Conservation (phyloP, 2,329 filamentous ascomycete species). For the Colletotrichum orbiculare region DNA sequence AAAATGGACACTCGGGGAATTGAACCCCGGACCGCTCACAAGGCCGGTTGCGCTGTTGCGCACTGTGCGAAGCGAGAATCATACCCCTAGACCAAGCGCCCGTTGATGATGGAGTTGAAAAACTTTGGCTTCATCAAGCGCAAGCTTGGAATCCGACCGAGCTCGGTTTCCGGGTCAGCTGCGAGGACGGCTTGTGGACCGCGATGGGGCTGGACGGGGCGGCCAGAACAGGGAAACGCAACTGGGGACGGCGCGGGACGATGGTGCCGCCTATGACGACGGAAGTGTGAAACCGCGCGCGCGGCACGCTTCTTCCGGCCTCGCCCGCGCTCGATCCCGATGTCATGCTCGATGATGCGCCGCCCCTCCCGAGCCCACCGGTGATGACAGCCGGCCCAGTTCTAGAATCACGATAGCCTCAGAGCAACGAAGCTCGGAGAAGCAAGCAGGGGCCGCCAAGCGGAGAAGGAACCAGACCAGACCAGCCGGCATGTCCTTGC, state of each 20-base stretch:
- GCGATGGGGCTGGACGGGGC: constrained; percentile 6
- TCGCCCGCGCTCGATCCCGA: constrained; percentile 3
- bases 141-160: rapidly evolving
- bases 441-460: neutral
- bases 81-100: constrained; percentile 37
- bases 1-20: constrained; percentile 34
- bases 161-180: neutral
- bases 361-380: constrained; percentile 8
- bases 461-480: neutral
- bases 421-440: constrained; percentile 14
- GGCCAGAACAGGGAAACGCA: constrained; percentile 3
- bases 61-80: constrained; percentile 34
- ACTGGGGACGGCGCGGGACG: constrained; percentile 6
- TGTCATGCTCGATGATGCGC: neutral
- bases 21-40: constrained; percentile 35
- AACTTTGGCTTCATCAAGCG: neutral
- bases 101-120: rapidly evolving
- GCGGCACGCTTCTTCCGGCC: constrained; percentile 11
- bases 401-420: constrained; percentile 7
- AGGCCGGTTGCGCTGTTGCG: neutral
- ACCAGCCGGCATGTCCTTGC: no score
- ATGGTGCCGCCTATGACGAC: constrained; percentile 20
- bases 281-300: constrained; percentile 6
- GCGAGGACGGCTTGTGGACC: constrained; percentile 1
- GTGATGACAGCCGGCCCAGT: constrained; percentile 10